Percentiles rank a stretch among this genome's conserved stretches.
Evolutionary conservation across 306 rosid species (phyloP).

Genomic region (Myrica gale): DNA sequence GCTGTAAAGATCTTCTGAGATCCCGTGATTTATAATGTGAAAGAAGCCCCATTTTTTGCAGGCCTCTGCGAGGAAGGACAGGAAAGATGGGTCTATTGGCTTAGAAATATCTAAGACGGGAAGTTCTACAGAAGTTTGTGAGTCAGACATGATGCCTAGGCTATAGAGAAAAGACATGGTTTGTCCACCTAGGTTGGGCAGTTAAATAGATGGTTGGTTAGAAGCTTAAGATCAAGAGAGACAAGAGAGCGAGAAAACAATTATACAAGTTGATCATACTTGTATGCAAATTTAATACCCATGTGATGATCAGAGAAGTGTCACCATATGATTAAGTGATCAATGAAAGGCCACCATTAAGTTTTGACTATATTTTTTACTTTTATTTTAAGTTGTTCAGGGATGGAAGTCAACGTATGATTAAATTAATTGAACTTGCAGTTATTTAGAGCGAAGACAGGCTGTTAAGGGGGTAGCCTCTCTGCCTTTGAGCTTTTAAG

Average conservation of each 20-base stretch:
- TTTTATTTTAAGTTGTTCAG: slow-evolving; percentile 8
- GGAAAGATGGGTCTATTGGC: slow-evolving; percentile 55
- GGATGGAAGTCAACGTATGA: slow-evolving; percentile 29
- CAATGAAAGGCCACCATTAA: not conserved
- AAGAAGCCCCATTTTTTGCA: slow-evolving; percentile 94
- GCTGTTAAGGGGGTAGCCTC: slow-evolving; percentile 45
- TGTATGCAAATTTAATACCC: not conserved
- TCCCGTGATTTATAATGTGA: slow-evolving; percentile 86
- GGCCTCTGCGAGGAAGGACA: slow-evolving; percentile 58
- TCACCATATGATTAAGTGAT: not conserved
- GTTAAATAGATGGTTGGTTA: slow-evolving; percentile 44
- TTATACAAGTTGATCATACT: not conserved
- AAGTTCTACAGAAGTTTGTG: slow-evolving; percentile 55
- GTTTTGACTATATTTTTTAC: slow-evolving; percentile 14
- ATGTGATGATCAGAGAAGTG: not conserved
- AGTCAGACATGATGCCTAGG: slow-evolving; percentile 49
- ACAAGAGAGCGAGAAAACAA: slow-evolving; percentile 11
- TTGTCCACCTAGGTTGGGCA: slow-evolving; percentile 48
- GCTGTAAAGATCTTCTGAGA: slow-evolving; percentile 67
- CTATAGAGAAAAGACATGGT: slow-evolving; percentile 44
- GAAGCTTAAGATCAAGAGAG: slow-evolving; percentile 33
- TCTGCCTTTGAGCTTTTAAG: slow-evolving; percentile 28
- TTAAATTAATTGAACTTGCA: slow-evolving; percentile 35
- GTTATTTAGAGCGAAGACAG: slow-evolving; percentile 44
- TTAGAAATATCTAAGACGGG: slow-evolving; percentile 79